Conservation (phyloP, 352 stramenopile genomes). For the Aphanomyces cochlioides region DNA sequence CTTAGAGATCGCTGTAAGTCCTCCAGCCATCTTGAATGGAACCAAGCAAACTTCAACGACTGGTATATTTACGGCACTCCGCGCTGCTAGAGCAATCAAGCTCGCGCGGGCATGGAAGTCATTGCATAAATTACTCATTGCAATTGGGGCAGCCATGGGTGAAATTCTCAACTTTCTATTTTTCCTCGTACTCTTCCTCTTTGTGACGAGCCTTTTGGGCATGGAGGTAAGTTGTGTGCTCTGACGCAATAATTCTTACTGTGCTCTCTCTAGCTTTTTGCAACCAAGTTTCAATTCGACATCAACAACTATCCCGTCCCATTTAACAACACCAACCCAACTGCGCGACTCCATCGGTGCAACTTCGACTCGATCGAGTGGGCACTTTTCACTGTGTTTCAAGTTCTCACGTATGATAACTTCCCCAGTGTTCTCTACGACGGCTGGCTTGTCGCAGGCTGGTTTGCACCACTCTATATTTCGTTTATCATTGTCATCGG, state of each 20-base stretch:
- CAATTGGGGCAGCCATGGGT: slow-evolving; percentile 86
- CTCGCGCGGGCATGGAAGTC: slow-evolving; percentile 90
- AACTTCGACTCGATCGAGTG: slow-evolving; percentile 89
- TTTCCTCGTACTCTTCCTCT: slow-evolving; percentile 94
- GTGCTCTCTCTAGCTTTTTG: slow-evolving; percentile 79
- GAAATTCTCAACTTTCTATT: slow-evolving; percentile 93
- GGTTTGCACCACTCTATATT: slow-evolving; percentile 60
- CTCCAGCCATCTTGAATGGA: slow-evolving; percentile 61
- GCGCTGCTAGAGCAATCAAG: slow-evolving; percentile 93
- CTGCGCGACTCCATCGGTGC: slow-evolving; percentile 36
- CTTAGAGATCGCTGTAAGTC: slow-evolving; percentile 60
- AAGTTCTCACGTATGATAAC: slow-evolving; percentile 93
- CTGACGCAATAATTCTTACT: no score
- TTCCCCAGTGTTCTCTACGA: slow-evolving; percentile 95
- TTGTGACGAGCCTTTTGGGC: slow-evolving; percentile 85
- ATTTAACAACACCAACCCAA: slow-evolving; percentile 26
- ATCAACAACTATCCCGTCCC: slow-evolving; percentile 18
- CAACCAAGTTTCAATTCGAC: slow-evolving; percentile 93
- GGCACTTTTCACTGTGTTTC: slow-evolving; percentile 84
- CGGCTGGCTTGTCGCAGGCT: slow-evolving; percentile 72
- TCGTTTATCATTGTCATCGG: slow-evolving; percentile 86
- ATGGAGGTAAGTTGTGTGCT: slow-evolving; percentile 25
- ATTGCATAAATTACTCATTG: slow-evolving; percentile 87
- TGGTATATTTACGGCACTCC: slow-evolving; percentile 85
- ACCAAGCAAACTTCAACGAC: slow-evolving; percentile 39